Percentiles rank a stretch among this genome's conserved stretches.
These are phyloP conservation scores for Aphanomyces cochlioides DNA, from an alignment of 352 stramenopile genomes.

Conservation along the genomic window DNA sequence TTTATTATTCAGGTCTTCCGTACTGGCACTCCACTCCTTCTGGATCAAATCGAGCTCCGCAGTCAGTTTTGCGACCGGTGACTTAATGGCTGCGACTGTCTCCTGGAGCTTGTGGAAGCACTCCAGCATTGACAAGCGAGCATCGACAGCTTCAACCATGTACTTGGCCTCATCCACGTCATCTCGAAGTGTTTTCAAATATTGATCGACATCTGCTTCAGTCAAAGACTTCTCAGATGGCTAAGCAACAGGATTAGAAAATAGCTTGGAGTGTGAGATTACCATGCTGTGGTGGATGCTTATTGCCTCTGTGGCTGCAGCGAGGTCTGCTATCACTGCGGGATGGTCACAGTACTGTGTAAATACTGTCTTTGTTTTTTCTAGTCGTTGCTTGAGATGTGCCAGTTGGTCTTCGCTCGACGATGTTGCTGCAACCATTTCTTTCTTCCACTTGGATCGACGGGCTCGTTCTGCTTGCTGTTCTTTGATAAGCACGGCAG, in stretches of 20 bases:
- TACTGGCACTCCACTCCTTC: conserved; percentile 20
- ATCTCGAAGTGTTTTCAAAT: conserved; percentile 25
- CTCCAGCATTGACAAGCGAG: neutral
- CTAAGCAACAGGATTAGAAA: neutral
- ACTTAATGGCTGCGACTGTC: neutral
- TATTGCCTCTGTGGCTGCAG: conserved; percentile 17
- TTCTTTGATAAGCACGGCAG: neutral
- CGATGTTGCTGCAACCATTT: neutral
- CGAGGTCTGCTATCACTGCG: conserved; percentile 16
- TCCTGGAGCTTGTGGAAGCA: neutral
- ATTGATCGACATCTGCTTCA: conserved; percentile 18
- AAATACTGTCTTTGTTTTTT: neutral
- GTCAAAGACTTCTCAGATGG: neutral
- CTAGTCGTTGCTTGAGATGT: neutral
- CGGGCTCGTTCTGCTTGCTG: neutral
- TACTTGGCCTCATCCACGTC: conserved; percentile 25
- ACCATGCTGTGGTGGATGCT: neutral
- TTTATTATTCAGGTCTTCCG: neutral
- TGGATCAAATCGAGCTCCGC: conserved; percentile 14
- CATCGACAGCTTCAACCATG: conserved; percentile 12
- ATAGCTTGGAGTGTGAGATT: neutral
- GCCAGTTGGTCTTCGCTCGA: neutral
- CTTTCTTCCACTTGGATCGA: conserved; percentile 2
- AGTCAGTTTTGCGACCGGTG: neutral
- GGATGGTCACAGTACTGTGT: neutral